A percentile compares a stretch with the other conserved stretches of the same genome.
Conservation (phyloP, 371 early-diverging fungal genomes). For the Mucor lusitanicus region DNA sequence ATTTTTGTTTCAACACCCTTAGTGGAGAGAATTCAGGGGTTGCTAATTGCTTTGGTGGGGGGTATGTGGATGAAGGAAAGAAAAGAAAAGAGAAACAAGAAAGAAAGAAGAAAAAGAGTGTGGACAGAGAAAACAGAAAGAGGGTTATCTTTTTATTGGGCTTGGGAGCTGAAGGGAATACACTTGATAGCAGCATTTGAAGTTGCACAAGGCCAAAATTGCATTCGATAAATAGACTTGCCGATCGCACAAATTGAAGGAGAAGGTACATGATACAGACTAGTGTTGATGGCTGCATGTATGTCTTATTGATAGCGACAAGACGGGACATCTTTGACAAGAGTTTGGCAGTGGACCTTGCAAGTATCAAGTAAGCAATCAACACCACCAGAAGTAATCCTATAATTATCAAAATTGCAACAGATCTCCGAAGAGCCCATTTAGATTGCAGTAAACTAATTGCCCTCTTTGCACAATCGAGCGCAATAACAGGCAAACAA, state of each 20-base stretch:
- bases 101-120: neutral
- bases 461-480: neutral
- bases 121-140: neutral
- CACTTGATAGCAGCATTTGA: neutral
- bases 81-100: neutral
- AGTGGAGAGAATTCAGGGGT: neutral
- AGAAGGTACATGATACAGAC: neutral
- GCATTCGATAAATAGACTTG: neutral
- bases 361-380: neutral
- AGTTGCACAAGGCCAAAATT: neutral
- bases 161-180: slow-evolving; percentile 2
- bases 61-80: neutral
- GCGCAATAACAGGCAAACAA: neutral
- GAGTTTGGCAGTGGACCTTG: neutral
- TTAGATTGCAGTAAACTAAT: neutral
- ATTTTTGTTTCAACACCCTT: neutral
- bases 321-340: neutral
- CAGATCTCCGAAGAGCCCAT: neutral
- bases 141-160: neutral
- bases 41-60: neutral
- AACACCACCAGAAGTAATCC: neutral
- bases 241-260: neutral
- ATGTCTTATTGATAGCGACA: neutral
- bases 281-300: neutral
- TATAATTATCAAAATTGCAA: neutral